phyloP scores from a whole-genome alignment of 2,329 filamentous ascomycete species.

The Scolecobasidium constrictum region DNA sequence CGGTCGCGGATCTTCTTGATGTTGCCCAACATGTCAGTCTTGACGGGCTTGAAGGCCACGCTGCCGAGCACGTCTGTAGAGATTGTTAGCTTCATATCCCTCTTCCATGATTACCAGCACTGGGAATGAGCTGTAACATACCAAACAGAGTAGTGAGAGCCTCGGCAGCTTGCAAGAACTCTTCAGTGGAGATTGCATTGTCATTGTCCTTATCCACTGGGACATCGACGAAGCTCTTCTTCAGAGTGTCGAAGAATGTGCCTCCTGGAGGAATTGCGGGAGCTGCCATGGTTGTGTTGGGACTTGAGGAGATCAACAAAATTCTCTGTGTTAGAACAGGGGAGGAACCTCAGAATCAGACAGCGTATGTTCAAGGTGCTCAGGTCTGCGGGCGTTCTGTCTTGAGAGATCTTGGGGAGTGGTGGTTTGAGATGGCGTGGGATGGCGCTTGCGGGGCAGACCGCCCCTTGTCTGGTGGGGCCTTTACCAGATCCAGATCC shows the following conservation, averaged over 20 bases:
- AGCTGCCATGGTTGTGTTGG: conserved; percentile 17
- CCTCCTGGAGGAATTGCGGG: conserved; percentile 44
- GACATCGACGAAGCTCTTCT: conserved; percentile 75
- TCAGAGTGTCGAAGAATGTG: conserved; percentile 80
- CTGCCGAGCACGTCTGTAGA: conserved; percentile 47
- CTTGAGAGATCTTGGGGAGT: background rate
- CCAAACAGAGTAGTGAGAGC: conserved; percentile 79
- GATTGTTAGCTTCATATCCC: background rate
- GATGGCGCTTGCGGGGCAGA: background rate
- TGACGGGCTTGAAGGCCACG: conserved; percentile 79
- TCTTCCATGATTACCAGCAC: no score
- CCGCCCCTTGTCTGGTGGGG: background rate
- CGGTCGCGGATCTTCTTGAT: conserved; percentile 91
- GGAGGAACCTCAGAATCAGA: background rate
- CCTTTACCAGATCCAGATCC: no score
- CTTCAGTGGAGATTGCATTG: conserved; percentile 68
- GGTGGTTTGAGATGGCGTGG: background rate
- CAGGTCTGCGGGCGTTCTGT: background rate
- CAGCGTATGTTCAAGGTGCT: background rate
- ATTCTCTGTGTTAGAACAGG: background rate
- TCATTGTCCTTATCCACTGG: conserved; percentile 61
- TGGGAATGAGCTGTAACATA: conserved; percentile 1
- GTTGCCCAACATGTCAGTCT: conserved; percentile 84
- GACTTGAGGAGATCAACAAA: background rate
- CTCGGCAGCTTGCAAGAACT: conserved; percentile 89